These are phyloP conservation scores for Barbarea vulgaris DNA, from an alignment of 345 rosid species.

Conservation along the genomic window DNA sequence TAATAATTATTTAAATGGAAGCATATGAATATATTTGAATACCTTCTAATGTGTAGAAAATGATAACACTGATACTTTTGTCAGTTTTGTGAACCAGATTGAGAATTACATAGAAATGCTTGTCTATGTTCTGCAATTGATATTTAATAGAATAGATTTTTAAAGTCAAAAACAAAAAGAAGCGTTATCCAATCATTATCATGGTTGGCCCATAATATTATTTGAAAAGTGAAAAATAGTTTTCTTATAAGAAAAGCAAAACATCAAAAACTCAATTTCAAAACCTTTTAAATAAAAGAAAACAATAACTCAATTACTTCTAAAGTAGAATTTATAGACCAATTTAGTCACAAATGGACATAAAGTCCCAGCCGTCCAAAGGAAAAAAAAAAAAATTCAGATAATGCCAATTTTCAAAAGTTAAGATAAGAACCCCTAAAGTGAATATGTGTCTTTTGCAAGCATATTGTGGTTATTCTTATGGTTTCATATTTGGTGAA, in stretches of 20 bases:
- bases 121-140: slow-evolving; percentile 3
- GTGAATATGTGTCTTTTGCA: slow-evolving; percentile 19
- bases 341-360: slow-evolving; percentile 24
- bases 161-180: slow-evolving; percentile 3
- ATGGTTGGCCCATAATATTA: slow-evolving; percentile 3
- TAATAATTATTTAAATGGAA: neutral
- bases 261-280: slow-evolving; percentile 10
- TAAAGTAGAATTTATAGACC: neutral
- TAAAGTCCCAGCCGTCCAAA: slow-evolving; percentile 39
- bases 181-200: neutral
- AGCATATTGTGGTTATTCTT: slow-evolving; percentile 4
- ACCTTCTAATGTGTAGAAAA: neutral
- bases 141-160: too few species aligned
- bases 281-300: neutral
- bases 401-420: slow-evolving; percentile 33
- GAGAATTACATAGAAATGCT: neutral
- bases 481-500: slow-evolving; percentile 28
- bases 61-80: neutral
- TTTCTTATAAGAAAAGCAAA: slow-evolving; percentile 13
- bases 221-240: neutral
- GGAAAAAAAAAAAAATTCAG: neutral
- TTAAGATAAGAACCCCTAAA: slow-evolving; percentile 22
- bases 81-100: neutral
- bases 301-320: neutral
- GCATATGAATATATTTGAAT: neutral